A percentile compares a stretch with the other conserved stretches of the same genome.
These are phyloP conservation scores for Coprinellus micaceus DNA, from an alignment of 768 basidiomycete species.

Conservation along the genomic window DNA sequence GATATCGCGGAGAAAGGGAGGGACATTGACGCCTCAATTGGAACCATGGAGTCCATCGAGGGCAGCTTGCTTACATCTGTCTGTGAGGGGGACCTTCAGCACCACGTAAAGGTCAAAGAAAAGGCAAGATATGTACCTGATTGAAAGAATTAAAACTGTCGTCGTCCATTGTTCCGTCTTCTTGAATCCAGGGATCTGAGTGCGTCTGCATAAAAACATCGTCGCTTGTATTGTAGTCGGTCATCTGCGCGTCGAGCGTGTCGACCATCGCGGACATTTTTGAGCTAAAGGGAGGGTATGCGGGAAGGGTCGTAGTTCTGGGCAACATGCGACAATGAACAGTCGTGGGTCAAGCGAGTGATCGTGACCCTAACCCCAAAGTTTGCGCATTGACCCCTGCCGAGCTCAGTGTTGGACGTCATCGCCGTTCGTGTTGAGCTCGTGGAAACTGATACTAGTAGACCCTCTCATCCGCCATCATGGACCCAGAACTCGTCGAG, in stretches of 20 bases:
- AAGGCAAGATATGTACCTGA: conserved; percentile 2
- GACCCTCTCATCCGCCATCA: background rate
- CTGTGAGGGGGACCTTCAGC: background rate
- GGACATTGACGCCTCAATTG: background rate
- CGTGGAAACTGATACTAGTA: too few relatives aligned
- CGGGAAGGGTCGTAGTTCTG: background rate
- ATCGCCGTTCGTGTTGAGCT: too few relatives aligned
- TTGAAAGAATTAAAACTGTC: conserved; percentile 5
- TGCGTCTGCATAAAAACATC: conserved; percentile 16
- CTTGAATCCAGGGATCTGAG: conserved; percentile 17
- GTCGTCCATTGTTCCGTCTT: conserved; percentile 16
- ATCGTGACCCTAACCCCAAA: conserved; percentile 7
- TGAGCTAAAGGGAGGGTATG: background rate
- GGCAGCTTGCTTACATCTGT: background rate
- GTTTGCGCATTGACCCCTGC: conserved; percentile 11
- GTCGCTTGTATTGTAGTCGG: conserved; percentile 14
- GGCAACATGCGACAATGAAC: background rate
- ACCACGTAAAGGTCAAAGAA: background rate
- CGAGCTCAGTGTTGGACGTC: background rate
- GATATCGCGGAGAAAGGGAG: background rate
- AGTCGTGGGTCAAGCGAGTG: background rate
- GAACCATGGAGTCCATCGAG: background rate
- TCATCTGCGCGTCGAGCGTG: conserved; percentile 16
- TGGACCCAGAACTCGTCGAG: conserved; percentile 11
- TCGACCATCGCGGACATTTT: conserved; percentile 13